Evolutionary conservation across 139 green algal genomes (phyloP), one percentile per base, ranked within the genome.

Genomic region (Dunaliella sp.): DNA sequence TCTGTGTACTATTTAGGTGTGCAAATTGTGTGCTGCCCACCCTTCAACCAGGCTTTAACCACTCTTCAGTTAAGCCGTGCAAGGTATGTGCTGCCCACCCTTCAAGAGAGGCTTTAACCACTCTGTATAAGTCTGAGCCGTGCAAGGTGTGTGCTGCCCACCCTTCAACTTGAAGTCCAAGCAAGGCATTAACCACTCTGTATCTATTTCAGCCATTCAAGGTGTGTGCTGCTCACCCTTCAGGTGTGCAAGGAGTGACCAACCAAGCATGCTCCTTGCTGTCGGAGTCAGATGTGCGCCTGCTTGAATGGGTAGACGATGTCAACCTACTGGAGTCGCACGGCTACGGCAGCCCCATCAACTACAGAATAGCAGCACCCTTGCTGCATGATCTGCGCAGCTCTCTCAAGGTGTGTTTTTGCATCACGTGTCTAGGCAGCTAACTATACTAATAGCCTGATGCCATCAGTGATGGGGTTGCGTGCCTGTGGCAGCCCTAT

Each of bases 251-350:
- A 7, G 77, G 26, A 35, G 12, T 26, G 37, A 81, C 25, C 35
- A 84, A 48, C 86, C 75, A 38, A n/a, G 77, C 75, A n/a, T 87
- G 85, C 78, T 35, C 76, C 7, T 31, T 87, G 38, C 83, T 87
- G 36, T 25, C 25, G 3, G 28, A 36, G 16, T 22, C 25, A 1
- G 76, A 81, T 57, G 78, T 82, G 28, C 36, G 86, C 76, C 1
- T 88, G 86, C 38, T 94, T 59, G 91, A 94, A 86, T 94, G 90
- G 90, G 31, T 94, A 37, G 91, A 94, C 31, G 91, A 94, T 84
- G 88, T 93, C 36, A 36, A 87, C 73, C 83, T 94, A 30, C 76
- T 91, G 83, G 89, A 92, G 77, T 88, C 83, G 21, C 91, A 94
- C 36, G 86, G 83, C 2, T 89, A 86, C 38, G 90, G 86, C 21